Percentiles rank a stretch among this genome's conserved stretches.
Conservation (phyloP, 805 yeast genomes). For the Teunomyces kruisii region DNA sequence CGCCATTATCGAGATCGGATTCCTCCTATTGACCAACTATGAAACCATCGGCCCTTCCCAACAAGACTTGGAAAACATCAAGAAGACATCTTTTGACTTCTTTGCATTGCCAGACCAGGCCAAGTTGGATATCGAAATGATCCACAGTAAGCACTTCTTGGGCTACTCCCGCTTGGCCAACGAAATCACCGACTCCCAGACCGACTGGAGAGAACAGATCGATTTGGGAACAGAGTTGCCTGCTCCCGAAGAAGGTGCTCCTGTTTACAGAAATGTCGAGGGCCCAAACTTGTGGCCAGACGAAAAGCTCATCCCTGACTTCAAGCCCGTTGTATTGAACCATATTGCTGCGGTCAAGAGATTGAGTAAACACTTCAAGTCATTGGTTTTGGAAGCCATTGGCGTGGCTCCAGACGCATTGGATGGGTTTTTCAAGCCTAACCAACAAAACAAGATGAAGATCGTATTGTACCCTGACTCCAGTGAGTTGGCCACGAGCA, state of each 20-base stretch:
- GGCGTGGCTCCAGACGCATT: constrained; percentile 47
- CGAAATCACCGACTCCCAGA: constrained; percentile 52
- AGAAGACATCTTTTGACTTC: constrained; percentile 39
- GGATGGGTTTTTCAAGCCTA: constrained; percentile 49
- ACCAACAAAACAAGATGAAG: constrained; percentile 54
- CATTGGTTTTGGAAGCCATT: constrained; percentile 55
- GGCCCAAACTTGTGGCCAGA: constrained; percentile 62
- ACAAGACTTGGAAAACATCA: constrained; percentile 35
- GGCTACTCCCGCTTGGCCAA: constrained; percentile 59
- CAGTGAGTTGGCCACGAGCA: constrained; percentile 18
- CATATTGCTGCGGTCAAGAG: constrained; percentile 48
- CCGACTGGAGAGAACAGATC: constrained; percentile 63
- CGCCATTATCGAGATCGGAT: constrained; percentile 59
- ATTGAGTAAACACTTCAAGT: constrained; percentile 42
- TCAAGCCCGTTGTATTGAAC: constrained; percentile 38
- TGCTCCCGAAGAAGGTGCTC: constrained; percentile 38
- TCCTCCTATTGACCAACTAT: constrained; percentile 46
- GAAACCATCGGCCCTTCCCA: constrained; percentile 32
- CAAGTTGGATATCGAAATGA: constrained; percentile 51
- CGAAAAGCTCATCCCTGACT: constrained; percentile 38
- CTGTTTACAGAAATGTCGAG: constrained; percentile 48
- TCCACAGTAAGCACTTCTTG: constrained; percentile 54
- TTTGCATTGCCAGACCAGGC: constrained; percentile 48
- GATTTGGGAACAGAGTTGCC: constrained; percentile 57
- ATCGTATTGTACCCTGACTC: constrained; percentile 57